These are phyloP conservation scores for Alternaria hordeiaustralica DNA, from an alignment of 2,329 filamentous ascomycete genomes.

Conservation along the genomic window DNA sequence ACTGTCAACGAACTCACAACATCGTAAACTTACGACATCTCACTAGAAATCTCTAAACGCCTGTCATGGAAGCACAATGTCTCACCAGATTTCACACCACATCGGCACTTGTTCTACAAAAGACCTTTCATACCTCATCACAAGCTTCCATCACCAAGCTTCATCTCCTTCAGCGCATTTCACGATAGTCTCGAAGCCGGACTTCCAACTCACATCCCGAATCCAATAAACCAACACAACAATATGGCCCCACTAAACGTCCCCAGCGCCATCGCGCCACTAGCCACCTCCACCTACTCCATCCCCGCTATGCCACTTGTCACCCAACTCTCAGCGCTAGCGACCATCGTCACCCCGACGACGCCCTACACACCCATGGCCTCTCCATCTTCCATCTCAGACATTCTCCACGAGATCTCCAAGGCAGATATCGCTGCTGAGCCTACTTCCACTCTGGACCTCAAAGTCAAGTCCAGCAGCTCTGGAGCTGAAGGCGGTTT, in stretches of 20 bases:
- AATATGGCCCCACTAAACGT: not conserved
- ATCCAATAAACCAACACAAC: not conserved
- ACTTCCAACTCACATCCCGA: not conserved
- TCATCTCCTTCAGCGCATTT: not conserved
- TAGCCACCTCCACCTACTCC: not conserved
- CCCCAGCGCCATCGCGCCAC: not conserved
- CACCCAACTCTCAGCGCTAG: rapidly evolving
- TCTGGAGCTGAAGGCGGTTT: not conserved
- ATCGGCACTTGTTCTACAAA: not conserved
- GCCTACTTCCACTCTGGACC: not conserved
- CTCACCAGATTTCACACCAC: not conserved
- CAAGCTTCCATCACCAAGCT: not conserved
- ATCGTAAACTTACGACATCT: not conserved
- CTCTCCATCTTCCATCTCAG: not conserved
- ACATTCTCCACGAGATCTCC: not conserved
- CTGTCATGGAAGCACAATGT: not conserved
- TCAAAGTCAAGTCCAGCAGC: not conserved
- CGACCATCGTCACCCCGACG: not conserved
- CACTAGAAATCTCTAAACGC: not conserved
- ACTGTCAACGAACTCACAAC: not conserved
- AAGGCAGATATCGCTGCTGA: not conserved
- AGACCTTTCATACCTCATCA: not conserved
- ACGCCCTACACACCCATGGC: not conserved
- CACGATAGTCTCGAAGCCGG: not conserved
- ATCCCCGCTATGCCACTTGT: not conserved